These are phyloP conservation scores for Moesziomyces sp. DNA, from an alignment of 1,284 basidiomycete genomes.

Conservation along the genomic window DNA sequence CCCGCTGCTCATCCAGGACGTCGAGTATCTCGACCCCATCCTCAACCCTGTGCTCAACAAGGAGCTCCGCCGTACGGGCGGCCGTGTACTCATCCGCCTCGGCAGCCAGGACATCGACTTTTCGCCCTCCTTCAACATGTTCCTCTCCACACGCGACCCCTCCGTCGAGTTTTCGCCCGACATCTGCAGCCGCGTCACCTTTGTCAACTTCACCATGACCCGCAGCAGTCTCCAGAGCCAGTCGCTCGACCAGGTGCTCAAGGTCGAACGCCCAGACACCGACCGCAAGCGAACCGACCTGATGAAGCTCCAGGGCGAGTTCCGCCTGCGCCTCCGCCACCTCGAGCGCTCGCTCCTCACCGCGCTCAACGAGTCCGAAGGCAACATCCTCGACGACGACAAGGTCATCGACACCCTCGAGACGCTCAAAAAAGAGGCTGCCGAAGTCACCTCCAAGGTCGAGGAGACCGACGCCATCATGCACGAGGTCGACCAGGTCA, in stretches of 20 bases:
- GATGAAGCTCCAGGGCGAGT: constrained; percentile 98
- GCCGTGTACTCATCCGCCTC: constrained; percentile 94
- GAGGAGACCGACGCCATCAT: constrained; percentile 96
- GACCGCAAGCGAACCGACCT: constrained; percentile 97
- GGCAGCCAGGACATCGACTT: constrained; percentile 99
- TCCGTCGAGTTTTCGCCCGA: constrained; percentile 98
- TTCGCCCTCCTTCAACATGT: constrained; percentile 95
- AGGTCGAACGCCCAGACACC: constrained; percentile 94
- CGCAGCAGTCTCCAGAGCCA: constrained; percentile 97
- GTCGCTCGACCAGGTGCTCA: constrained; percentile 94
- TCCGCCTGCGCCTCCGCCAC: constrained; percentile 88
- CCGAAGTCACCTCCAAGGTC: constrained; percentile 95
- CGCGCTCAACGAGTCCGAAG: constrained; percentile 94
- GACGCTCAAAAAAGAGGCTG: constrained; percentile 95
- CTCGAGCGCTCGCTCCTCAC: constrained; percentile 93
- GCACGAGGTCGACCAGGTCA: constrained; percentile 95
- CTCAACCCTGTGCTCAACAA: constrained; percentile 97
- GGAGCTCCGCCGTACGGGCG: constrained; percentile 86
- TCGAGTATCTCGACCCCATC: constrained; percentile 97
- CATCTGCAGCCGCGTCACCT: constrained; percentile 97
- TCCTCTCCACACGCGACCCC: constrained; percentile 95
- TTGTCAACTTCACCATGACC: constrained; percentile 99
- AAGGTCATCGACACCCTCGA: constrained; percentile 98
- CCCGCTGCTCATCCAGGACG: constrained; percentile 95
- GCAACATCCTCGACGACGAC: constrained; percentile 98